phyloP scores from a whole-genome alignment of 371 early-diverging fungal species.

The Smittium culicis region DNA sequence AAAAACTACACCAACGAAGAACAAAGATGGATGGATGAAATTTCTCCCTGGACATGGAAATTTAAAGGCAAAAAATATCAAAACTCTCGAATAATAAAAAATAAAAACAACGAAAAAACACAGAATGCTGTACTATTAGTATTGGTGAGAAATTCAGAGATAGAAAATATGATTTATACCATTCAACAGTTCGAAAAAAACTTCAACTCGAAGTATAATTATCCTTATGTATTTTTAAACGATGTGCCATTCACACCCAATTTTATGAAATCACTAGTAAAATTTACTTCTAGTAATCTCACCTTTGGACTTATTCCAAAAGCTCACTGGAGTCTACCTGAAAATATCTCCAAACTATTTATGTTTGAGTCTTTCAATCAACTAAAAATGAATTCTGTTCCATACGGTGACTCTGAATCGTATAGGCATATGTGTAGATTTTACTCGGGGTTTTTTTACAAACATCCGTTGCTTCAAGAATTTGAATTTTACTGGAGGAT shows the following conservation, averaged over 20 bases:
- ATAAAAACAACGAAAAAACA: constrained; percentile 31
- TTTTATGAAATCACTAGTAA: constrained; percentile 46
- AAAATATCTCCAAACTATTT: constrained; percentile 14
- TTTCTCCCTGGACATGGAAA: constrained; percentile 32
- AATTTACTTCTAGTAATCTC: constrained; percentile 37
- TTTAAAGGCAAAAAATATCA: constrained; percentile 25
- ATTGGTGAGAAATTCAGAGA: constrained; percentile 58
- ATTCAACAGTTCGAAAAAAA: constrained; percentile 67
- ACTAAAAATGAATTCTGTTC: constrained; percentile 36
- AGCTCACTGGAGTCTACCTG: constrained; percentile 60
- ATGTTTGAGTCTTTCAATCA: constrained; percentile 16
- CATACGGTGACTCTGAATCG: constrained; percentile 37
- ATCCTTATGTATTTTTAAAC: constrained; percentile 86
- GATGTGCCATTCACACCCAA: constrained; percentile 66
- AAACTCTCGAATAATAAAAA: background rate
- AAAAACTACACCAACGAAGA: constrained; percentile 15
- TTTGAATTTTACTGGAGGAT: constrained; percentile 92
- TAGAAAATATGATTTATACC: constrained; percentile 45
- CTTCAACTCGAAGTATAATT: constrained; percentile 69
- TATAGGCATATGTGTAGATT: constrained; percentile 89
- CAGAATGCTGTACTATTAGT: constrained; percentile 55
- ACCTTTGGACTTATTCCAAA: constrained; percentile 48
- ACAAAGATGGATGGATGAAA: constrained; percentile 21
- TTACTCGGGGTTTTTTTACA: constrained; percentile 73
- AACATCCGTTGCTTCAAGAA: constrained; percentile 58